Evolutionary conservation across 805 yeast species (phyloP), one percentile per base, ranked within the genome.

Genomic region (Nakazawaea holstii): DNA sequence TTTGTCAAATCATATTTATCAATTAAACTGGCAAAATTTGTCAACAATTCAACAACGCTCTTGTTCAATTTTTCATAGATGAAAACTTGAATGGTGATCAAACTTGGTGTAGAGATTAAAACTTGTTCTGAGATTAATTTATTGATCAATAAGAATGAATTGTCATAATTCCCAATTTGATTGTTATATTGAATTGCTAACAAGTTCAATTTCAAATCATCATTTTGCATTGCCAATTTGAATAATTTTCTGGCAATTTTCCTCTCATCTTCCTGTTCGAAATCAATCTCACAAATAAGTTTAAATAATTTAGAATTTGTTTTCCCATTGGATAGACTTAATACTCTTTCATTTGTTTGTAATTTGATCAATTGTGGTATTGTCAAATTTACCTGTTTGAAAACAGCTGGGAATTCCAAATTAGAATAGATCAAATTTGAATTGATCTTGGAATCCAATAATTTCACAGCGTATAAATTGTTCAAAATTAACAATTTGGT

Each of bases 51-150:
- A 1, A 52, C 45, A 39, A 59, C 58, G 28, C 59, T 59, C 40
- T 74, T 65, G 38, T 75, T 72, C 39, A 72, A 60, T 10, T 59
- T 50, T 52, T 77, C 83, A 58, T 76, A 79, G 6, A 82, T 56
- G 11, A 77, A 67, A 8, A 75, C 66, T 28, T 81, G 61, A 5
- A 74, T 62, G 27, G 80, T 77, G 35, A 76, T 66, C 39, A 84
- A 58, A 4, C 78, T 77, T 2, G 87, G 83, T 4, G 55, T 48
- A 4, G 59, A 38, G 26, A 54, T 43, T 9, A 41, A 51, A 15
- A 41, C 13, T 11, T 51, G 31, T 2, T 41, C 15, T 1, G 48
- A 45, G 9, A 58, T 28, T 4, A 67, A 48, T 27, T 59, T 55
- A 54, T 75, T 77, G 40, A 77, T 58, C 7, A 69, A 49, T 8